Evolutionary conservation across 257 asterid genomes (phyloP).

Genomic region (Ajuga chamaepitys): DNA sequence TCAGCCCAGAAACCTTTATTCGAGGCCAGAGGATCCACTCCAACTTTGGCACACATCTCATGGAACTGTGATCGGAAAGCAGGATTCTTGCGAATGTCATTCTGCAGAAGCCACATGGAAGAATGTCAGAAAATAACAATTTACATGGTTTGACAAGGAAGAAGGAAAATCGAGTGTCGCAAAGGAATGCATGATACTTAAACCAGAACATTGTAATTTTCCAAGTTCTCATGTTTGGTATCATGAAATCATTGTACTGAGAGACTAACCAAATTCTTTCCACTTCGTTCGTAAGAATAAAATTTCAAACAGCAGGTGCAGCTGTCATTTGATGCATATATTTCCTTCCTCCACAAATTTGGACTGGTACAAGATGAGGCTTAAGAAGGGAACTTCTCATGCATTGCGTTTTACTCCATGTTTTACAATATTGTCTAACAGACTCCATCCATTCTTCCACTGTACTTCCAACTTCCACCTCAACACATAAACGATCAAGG

Average conservation of each 20-base stretch:
- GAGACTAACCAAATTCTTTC: background rate
- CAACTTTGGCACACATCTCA: slow-evolving; percentile 99
- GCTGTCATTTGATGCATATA: background rate
- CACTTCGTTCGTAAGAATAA: background rate
- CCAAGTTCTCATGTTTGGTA: slow-evolving; percentile 1
- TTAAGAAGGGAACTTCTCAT: background rate
- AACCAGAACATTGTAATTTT: background rate
- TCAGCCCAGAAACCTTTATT: slow-evolving; percentile 99
- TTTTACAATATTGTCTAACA: background rate
- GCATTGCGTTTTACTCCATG: background rate
- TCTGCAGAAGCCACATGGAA: slow-evolving; percentile 39
- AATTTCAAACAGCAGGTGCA: background rate
- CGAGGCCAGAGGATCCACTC: slow-evolving; percentile 98
- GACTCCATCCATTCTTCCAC: background rate
- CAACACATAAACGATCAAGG: background rate
- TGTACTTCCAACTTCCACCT: background rate
- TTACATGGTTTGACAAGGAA: background rate
- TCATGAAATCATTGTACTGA: background rate
- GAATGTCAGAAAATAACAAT: background rate
- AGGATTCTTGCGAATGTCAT: slow-evolving; percentile 94
- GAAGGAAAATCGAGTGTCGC: background rate
- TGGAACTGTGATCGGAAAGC: slow-evolving; percentile 94
- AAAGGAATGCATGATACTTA: background rate
- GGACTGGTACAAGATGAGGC: background rate
- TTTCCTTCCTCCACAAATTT: background rate